Percentiles rank a stretch among this genome's conserved stretches.
Evolutionary conservation across 352 stramenopile genomes (phyloP).

Genomic region (Globisporangium polare): DNA sequence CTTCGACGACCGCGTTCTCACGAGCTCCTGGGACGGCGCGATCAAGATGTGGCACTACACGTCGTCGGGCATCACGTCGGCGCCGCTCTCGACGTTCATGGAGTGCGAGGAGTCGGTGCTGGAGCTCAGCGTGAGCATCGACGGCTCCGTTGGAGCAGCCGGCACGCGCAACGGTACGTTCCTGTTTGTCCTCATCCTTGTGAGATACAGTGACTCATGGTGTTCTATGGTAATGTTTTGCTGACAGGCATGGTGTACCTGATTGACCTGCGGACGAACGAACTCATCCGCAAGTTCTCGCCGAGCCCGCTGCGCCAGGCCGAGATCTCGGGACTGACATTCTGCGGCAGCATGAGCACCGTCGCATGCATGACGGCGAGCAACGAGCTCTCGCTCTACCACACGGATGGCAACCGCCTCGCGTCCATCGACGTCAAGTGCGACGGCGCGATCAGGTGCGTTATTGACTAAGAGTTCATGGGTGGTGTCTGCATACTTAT

Average conservation of each 20-base stretch:
- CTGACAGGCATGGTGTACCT: conserved; percentile 54
- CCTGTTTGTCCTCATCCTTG: neutral
- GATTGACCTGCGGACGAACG: conserved; percentile 61
- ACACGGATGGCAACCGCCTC: conserved; percentile 55
- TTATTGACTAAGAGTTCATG: too few relatives aligned
- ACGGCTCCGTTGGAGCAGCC: conserved; percentile 55
- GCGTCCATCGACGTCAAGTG: conserved; percentile 49
- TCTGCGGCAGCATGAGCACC: conserved; percentile 45
- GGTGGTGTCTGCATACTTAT: too few relatives aligned
- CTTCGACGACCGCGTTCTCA: conserved; percentile 68
- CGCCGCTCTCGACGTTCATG: conserved; percentile 65
- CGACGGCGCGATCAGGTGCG: conserved; percentile 61
- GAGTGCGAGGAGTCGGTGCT: conserved; percentile 74
- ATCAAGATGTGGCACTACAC: conserved; percentile 84
- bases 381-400: conserved; percentile 75
- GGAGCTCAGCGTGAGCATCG: conserved; percentile 59
- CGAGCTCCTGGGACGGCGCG: conserved; percentile 70
- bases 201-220: neutral
- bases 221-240: neutral
- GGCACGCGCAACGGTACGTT: conserved; percentile 58
- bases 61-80: conserved; percentile 53
- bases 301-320: conserved; percentile 49
- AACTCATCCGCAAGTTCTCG: conserved; percentile 57
- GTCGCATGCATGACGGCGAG: conserved; percentile 60
- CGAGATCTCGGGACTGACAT: conserved; percentile 61